Conservation (phyloP, 345 rosid species). For the Pugionium cornutum region DNA sequence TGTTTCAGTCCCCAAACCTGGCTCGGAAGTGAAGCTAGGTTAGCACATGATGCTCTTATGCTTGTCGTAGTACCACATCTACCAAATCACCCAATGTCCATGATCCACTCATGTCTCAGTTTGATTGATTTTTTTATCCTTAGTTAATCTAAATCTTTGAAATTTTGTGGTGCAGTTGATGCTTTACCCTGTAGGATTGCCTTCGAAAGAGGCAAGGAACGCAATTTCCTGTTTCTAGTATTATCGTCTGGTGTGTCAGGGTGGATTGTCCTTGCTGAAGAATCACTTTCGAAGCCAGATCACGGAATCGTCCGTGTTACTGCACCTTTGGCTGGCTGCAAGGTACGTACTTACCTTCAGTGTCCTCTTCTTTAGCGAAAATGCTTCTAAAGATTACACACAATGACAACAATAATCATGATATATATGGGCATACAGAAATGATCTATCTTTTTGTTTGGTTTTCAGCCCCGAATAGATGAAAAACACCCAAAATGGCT, state of each 20-base stretch:
- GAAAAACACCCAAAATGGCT: conserved; percentile 84
- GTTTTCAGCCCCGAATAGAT: conserved; percentile 74
- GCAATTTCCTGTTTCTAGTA: conserved; percentile 71
- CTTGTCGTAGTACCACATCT: not conserved
- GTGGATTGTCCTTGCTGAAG: conserved; percentile 82
- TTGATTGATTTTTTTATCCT: conserved; percentile 30
- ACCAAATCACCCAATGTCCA: not conserved
- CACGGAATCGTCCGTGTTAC: conserved; percentile 69
- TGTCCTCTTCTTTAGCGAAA: not conserved
- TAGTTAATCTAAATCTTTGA: not conserved
- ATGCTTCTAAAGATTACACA: conserved; percentile 10
- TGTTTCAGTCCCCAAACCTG: conserved; percentile 75
- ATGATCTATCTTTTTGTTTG: conserved; percentile 12
- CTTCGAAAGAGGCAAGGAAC: conserved; percentile 94
- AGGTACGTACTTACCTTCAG: conserved; percentile 21
- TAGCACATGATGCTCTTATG: conserved; percentile 31
- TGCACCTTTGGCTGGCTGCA: conserved; percentile 87
- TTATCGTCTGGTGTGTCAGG: conserved; percentile 67
- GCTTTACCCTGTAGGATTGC: conserved; percentile 90
- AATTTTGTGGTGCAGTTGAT: conserved; percentile 65
- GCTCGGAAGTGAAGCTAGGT: conserved; percentile 78
- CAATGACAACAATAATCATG: not conserved
- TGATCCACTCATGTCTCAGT: not conserved
- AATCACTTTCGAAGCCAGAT: conserved; percentile 39
- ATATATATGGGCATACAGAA: not conserved